Base-by-base conservation (phyloP, 257 asterid genomes). In the Solanum piurae region DNA sequence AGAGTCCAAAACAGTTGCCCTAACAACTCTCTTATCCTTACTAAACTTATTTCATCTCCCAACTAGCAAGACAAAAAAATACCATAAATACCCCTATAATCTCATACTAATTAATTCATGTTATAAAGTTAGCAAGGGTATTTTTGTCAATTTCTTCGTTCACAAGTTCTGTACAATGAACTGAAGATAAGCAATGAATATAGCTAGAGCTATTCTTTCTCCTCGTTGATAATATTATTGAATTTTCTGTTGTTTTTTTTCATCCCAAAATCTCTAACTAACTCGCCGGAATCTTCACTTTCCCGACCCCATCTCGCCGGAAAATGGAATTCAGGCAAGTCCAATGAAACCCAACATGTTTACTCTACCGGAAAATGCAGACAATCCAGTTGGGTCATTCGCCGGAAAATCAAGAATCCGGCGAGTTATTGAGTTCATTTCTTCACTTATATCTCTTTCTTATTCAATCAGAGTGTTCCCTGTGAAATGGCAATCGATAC, bases 401-500 rank as follows among this genome's bases (percentile, higher is more conserved):
- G 80, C 87, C 23, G 88, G 83, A 72, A 89, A 87, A 18, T 89
- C 92, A 16, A 89, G 88, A 66, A 86, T 92, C 62, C 89, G 88
- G 84, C 91, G 91, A 77, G 91, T 91, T 12, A 91, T 90, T 88
- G 75, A 90, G 72, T 89, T 84, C 4, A 88, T 93, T 60, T 95
- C 98, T 8, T 92, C 98, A 6, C 58, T 97, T 9, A 92, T 97
- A 37, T 91, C 99, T 37, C 68, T 92, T 44, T 93, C 98, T 2
- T 94, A 93, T 88, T 92, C 97, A 5, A 93, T 97, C 89, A 95
- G 55, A 90, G 93, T 88, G 33, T 97, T 97, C 88, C 74, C 96
- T 4, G 91, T 87, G 0, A 95, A 94, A 91, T 97, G 99, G 99
- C 93, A 92, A 71, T 83, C 90, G 20, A 89, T 94, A 71, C 79